A percentile compares a stretch with the other conserved stretches of the same genome.
These are phyloP conservation scores for Cyberlindnera mrakii DNA, from an alignment of 805 yeast genomes.

Conservation along the genomic window DNA sequence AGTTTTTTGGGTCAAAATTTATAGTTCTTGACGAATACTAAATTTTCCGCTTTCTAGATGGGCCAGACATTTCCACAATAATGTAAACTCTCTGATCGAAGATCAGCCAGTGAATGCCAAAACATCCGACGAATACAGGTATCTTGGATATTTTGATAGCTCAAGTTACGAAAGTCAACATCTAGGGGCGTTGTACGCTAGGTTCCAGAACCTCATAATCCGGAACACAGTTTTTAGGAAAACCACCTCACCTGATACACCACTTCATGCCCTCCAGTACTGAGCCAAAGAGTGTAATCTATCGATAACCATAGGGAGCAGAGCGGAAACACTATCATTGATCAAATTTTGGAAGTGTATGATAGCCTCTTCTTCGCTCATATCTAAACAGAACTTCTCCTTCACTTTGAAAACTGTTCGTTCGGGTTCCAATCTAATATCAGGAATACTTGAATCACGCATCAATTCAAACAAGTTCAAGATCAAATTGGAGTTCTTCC, in stretches of 20 bases:
- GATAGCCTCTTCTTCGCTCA: slow-evolving; percentile 95
- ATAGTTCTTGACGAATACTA: too few species aligned
- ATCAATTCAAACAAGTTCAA: slow-evolving; percentile 87
- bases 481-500: slow-evolving; percentile 86
- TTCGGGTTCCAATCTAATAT: slow-evolving; percentile 74
- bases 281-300: slow-evolving; percentile 93
- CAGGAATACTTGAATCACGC: slow-evolving; percentile 92
- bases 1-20: too few species aligned
- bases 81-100: too few species aligned
- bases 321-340: slow-evolving; percentile 90
- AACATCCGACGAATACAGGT: too few species aligned
- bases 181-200: too few species aligned
- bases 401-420: slow-evolving; percentile 87
- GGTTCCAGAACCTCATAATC: too few species aligned
- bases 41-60: too few species aligned
- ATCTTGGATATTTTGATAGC: too few species aligned
- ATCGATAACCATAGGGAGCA: slow-evolving; percentile 92
- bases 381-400: slow-evolving; percentile 87
- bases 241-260: not conserved
- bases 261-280: slow-evolving; percentile 82
- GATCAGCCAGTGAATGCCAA: too few species aligned
- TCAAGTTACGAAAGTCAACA: too few species aligned
- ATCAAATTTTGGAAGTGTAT: slow-evolving; percentile 90
- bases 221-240: too few species aligned
- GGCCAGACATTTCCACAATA: too few species aligned